Base-by-base conservation (phyloP, 169 alveolate species). In the Toxoplasma gondii region DNA sequence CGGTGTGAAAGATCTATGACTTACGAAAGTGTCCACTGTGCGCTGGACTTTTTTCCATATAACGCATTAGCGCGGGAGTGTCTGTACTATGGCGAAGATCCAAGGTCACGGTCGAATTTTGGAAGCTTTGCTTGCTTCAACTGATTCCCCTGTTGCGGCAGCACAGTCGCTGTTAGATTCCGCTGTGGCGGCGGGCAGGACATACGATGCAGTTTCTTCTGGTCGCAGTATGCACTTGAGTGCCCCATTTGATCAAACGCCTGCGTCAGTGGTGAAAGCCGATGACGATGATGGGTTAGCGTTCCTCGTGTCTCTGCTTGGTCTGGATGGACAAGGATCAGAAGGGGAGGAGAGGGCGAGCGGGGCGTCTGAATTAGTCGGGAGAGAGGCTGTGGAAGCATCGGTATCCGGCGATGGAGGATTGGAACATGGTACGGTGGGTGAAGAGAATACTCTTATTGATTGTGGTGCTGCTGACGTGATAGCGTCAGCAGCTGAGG, bases 221-320 rank as follows among this genome's bases (percentile, higher is more conserved):
- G n/a, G 74, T 31, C n/a, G 74, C 74, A 64, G 7, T 64, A 16
- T 22, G 29, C 74, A 27, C n/a, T 1, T 64, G 74, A 64, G n/a
- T 27, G 29, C 24, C 34, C 7, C 74, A 64, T 64, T 64, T 64
- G 74, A 27, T 64, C 74, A 64, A 29, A 2, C 45, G 45, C 10
- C 39, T 16, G 86, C 29, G 44, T n/a, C 86, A 19, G 45, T 1
- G 27, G 1, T 19, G 22, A 38, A n/a, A 1, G n/a, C 86, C 1
- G 86, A 78, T 0, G 86, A 78, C 49, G 86, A 31, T 31, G 45
- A 38, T n/a, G 45, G 86, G 86, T 38, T 78, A 16, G 39, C 86
- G 44, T 78, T 78, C n/a, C 86, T 78, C 49, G 22, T n/a, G 86
- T 78, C 86, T 78, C 27, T 78, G 39, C 44, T 78, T 9, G 86